A percentile compares a stretch with the other conserved stretches of the same genome.
Conservation (phyloP, 306 rosid species). For the Carpinus viminea region DNA sequence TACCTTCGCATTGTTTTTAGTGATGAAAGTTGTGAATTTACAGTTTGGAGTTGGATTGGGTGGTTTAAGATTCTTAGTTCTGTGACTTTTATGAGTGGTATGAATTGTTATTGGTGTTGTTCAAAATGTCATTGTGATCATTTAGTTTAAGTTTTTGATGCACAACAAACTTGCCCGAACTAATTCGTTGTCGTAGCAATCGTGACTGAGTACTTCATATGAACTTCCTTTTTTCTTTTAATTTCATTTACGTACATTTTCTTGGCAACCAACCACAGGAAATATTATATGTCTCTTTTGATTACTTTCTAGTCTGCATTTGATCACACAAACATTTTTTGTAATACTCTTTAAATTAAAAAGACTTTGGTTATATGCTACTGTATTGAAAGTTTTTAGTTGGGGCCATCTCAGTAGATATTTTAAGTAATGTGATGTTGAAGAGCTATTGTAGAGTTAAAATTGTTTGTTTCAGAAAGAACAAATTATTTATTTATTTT, state of each 20-base stretch:
- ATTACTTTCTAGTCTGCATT: background rate
- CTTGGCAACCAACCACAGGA: background rate
- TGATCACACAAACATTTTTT: background rate
- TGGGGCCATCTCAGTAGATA: background rate
- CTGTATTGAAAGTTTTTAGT: background rate
- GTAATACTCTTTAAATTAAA: background rate
- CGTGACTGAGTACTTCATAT: background rate
- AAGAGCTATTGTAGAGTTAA: background rate
- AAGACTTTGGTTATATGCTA: background rate
- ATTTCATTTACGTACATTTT: background rate
- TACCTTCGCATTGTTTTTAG: background rate
- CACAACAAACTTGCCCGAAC: background rate
- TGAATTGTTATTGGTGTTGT: background rate
- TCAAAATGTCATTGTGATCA: background rate
- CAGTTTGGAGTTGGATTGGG: background rate
- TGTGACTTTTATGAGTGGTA: background rate
- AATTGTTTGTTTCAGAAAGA: background rate
- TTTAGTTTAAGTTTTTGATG: background rate
- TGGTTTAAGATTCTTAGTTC: background rate
- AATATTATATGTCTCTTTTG: background rate
- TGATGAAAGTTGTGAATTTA: background rate
- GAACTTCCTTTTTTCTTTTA: background rate
- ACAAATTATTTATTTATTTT: background rate
- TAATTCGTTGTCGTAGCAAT: background rate
- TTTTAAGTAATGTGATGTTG: background rate